phyloP scores from a whole-genome alignment of 345 rosid genomes.

The Salix dunnii region DNA sequence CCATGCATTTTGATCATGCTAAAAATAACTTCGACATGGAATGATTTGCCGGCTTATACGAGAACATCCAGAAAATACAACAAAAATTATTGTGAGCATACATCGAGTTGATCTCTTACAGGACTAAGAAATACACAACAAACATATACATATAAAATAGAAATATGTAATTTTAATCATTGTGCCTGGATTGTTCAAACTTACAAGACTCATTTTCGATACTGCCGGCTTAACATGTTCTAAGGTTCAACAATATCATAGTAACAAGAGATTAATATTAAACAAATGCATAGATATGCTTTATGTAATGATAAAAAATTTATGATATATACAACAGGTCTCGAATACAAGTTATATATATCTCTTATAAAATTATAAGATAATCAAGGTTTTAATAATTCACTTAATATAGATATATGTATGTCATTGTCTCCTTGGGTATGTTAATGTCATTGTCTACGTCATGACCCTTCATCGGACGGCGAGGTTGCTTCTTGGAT shows the following conservation, averaged over 20 bases:
- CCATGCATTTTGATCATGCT: background rate
- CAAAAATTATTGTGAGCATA: background rate
- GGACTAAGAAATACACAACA: background rate
- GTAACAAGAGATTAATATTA: background rate
- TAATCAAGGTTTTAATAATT: too few relatives aligned
- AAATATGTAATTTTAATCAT: background rate
- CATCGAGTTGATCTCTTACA: constrained; percentile 4
- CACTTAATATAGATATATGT: background rate
- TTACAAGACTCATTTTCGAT: constrained; percentile 3
- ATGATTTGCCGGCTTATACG: constrained; percentile 14
- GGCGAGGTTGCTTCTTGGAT: background rate
- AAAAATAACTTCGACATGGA: background rate
- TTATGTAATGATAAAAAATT: too few relatives aligned
- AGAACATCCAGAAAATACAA: constrained; percentile 4
- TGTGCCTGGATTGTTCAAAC: background rate
- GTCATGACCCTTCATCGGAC: background rate
- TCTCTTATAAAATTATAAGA: too few relatives aligned
- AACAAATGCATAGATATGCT: too few relatives aligned
- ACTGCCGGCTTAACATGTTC: background rate
- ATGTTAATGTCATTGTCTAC: background rate
- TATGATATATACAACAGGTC: too few relatives aligned
- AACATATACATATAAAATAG: background rate
- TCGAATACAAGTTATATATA: too few relatives aligned
- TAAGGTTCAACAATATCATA: background rate
- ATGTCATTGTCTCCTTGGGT: background rate